Evolutionary conservation across 192 early-diverging fungal genomes (phyloP), one percentile per base, ranked within the genome.

Genomic region (Podila epicladia): DNA sequence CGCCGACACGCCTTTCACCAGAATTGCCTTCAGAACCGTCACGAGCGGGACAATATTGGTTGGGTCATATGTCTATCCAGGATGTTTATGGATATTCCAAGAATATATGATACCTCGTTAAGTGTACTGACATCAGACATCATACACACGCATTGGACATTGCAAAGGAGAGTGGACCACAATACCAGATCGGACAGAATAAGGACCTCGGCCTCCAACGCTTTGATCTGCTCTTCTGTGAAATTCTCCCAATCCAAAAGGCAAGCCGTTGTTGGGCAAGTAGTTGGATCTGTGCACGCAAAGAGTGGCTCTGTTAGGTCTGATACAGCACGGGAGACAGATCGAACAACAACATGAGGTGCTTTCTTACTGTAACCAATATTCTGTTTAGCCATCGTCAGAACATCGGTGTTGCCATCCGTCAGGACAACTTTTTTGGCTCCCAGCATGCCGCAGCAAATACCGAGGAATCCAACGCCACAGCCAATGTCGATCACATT

Each of bases 181-280:
- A 45, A 45, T 80, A 80, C 77, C 77, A 80, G 26, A 59, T 80
- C 77, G 8, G 77, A 80, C 32, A 80, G 17, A n/a, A 80, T 80
- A 19, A 80, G 32, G 19, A 80, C 77, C 20, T 80, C 71, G 5
- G 77, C 77, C 0, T 72, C 71, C 0, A 80, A 19, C 9, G 67
- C 70, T 24, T 62, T 62, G 33, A 80, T 67, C 28, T 80, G 77
- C 33, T 73, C 71, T 6, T 80, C n/a, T 17, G 77, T 80, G 49
- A 80, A 80, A n/a, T 24, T 73, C 29, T 80, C 77, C 77, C 77
- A 80, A 55, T 80, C 77, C n/a, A 80, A 53, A 11, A 73, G 53
- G 31, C 66, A 69, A 32, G 77, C 62, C 5, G 65, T 53, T 33
- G 55, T 64, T 15, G 71, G 71, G 19, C 77, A 80, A 19, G 62